These are phyloP conservation scores for Cyanidiococcus yangmingshanensis DNA, from an alignment of 23 red algal species.

Conservation along the genomic window DNA sequence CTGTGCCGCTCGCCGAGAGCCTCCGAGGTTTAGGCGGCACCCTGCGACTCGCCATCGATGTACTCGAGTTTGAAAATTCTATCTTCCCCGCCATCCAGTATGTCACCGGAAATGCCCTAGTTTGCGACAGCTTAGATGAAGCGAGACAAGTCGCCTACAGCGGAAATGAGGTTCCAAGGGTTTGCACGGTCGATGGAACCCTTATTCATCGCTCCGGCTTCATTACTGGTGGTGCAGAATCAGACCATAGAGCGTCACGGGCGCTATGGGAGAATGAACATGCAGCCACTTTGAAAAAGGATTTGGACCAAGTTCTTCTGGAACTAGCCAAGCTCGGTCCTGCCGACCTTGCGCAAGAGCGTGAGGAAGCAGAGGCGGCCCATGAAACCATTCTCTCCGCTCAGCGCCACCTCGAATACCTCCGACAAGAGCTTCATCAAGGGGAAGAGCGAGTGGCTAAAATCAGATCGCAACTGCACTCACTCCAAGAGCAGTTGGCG, in stretches of 20 bases:
- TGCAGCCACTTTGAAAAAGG: conserved; percentile 41
- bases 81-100: conserved; percentile 68
- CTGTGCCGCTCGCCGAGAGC: conserved; percentile 58
- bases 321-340: conserved; percentile 41
- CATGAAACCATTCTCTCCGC: conserved; percentile 22
- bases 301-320: conserved; percentile 30
- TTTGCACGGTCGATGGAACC: conserved; percentile 86
- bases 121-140: conserved; percentile 92
- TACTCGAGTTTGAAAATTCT: conserved; percentile 55
- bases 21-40: conserved; percentile 76
- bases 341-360: conserved; percentile 33
- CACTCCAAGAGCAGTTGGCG: background rate
- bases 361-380: conserved; percentile 27
- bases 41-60: conserved; percentile 60
- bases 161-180: conserved; percentile 38
- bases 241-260: conserved; percentile 28
- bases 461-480: background rate
- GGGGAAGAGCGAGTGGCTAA: background rate
- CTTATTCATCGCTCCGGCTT: conserved; percentile 81
- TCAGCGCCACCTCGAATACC: conserved; percentile 37
- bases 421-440: conserved; percentile 3
- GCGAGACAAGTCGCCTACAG: conserved; percentile 51
- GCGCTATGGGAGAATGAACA: conserved; percentile 60
- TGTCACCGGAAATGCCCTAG: conserved; percentile 58
- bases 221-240: conserved; percentile 75